Evolutionary conservation across 352 stramenopile species (phyloP).

Genomic region (Globisporangium uncinulatum): DNA sequence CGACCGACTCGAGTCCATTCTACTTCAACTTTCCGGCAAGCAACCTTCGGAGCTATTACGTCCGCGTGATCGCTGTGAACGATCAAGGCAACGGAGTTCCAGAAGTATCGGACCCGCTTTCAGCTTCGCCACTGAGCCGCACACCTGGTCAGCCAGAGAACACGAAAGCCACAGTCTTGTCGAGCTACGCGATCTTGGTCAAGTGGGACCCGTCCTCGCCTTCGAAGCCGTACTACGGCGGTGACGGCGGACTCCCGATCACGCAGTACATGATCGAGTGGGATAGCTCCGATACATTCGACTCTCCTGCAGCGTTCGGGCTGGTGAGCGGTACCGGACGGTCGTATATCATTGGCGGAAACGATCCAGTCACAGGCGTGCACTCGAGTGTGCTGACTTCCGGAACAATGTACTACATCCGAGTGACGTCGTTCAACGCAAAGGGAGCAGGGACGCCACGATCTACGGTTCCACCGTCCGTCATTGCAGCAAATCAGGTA

Average conservation of each 20-base stretch:
- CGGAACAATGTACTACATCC: constrained; percentile 74
- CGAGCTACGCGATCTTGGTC: constrained; percentile 89
- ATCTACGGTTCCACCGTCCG: constrained; percentile 30
- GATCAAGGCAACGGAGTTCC: constrained; percentile 70
- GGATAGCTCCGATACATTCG: constrained; percentile 86
- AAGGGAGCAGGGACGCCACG: constrained; percentile 52
- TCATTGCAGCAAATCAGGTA: constrained; percentile 53
- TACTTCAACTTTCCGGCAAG: constrained; percentile 91
- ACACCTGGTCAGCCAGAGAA: constrained; percentile 72
- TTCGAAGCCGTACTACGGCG: constrained; percentile 84
- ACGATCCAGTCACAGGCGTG: constrained; percentile 92
- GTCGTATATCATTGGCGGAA: constrained; percentile 88
- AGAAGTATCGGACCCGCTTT: constrained; percentile 36
- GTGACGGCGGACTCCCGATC: constrained; percentile 89
- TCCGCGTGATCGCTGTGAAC: constrained; percentile 91
- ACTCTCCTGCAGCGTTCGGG: constrained; percentile 77
- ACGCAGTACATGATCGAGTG: constrained; percentile 96
- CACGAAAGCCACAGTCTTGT: constrained; percentile 67
- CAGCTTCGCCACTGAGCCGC: constrained; percentile 51
- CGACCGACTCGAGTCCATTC: constrained; percentile 49
- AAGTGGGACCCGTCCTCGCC: constrained; percentile 85
- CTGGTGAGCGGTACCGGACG: constrained; percentile 40
- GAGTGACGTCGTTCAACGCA: constrained; percentile 74
- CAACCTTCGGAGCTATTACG: constrained; percentile 67
- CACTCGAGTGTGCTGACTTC: constrained; percentile 70